Conservation (phyloP, 768 basidiomycete species). For the Naganishia randhawae region DNA sequence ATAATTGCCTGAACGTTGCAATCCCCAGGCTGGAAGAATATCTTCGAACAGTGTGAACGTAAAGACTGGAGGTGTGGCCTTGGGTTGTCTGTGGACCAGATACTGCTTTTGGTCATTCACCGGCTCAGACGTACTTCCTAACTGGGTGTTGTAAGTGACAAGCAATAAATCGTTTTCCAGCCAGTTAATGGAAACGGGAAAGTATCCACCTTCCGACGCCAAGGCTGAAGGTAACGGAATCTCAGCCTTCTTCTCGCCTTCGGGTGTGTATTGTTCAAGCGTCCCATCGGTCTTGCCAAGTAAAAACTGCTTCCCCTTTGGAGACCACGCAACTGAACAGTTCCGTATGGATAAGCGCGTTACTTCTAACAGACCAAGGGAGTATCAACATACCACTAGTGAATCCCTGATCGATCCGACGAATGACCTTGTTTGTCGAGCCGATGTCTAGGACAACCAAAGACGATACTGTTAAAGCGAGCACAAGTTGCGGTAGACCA, state of each 20-base stretch:
- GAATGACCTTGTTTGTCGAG: neutral
- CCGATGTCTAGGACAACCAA: constrained; percentile 40
- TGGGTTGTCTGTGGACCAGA: constrained; percentile 41
- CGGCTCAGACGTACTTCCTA: constrained; percentile 26
- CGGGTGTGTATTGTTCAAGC: constrained; percentile 51
- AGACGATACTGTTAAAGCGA: constrained; percentile 19
- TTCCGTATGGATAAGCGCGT: constrained; percentile 14
- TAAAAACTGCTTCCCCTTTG: constrained; percentile 53
- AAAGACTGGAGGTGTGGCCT: constrained; percentile 32
- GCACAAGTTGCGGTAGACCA: constrained; percentile 28
- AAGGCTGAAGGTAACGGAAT: constrained; percentile 43
- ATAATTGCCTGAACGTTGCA: constrained; percentile 41
- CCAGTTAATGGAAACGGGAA: constrained; percentile 49
- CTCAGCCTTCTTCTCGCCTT: constrained; percentile 48
- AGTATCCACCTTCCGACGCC: constrained; percentile 14
- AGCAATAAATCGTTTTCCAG: constrained; percentile 54
- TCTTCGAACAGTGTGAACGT: constrained; percentile 48
- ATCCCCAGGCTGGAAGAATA: constrained; percentile 47
- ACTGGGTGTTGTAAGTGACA: constrained; percentile 43
- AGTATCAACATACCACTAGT: constrained; percentile 36
- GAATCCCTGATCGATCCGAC: constrained; percentile 27
- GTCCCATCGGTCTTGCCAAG: constrained; percentile 45
- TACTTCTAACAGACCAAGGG: neutral
- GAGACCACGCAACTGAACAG: constrained; percentile 49
- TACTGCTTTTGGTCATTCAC: constrained; percentile 42